These are phyloP conservation scores for Debaryomyces prosopidis DNA, from an alignment of 805 yeast species.

Conservation along the genomic window DNA sequence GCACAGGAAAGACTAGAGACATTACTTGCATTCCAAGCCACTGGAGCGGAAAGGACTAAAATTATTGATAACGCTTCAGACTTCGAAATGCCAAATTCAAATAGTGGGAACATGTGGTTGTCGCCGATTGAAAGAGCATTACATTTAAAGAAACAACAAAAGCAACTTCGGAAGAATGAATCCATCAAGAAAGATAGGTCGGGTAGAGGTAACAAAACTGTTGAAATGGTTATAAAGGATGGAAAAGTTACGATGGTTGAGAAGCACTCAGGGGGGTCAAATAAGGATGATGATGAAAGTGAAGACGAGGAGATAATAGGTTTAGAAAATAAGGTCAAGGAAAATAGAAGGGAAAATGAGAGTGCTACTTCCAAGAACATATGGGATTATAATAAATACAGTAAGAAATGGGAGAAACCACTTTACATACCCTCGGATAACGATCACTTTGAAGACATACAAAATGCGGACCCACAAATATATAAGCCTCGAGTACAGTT, in stretches of 20 bases:
- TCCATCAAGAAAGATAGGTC: slow-evolving; percentile 54
- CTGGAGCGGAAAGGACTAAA: slow-evolving; percentile 85
- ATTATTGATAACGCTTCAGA: slow-evolving; percentile 94
- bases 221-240: slow-evolving; percentile 76
- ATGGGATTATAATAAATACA: slow-evolving; percentile 66
- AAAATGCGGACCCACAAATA: not conserved
- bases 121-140: slow-evolving; percentile 84
- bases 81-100: slow-evolving; percentile 59
- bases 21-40: slow-evolving; percentile 75
- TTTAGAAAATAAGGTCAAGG: slow-evolving; percentile 33
- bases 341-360: slow-evolving; percentile 27
- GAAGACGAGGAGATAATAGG: slow-evolving; percentile 35
- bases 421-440: slow-evolving; percentile 27
- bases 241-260: slow-evolving; percentile 76
- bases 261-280: slow-evolving; percentile 16
- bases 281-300: slow-evolving; percentile 16
- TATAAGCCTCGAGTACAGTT: slow-evolving; percentile 28
- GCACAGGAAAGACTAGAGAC: slow-evolving; percentile 79
- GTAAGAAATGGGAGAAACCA: slow-evolving; percentile 56
- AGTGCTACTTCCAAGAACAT: slow-evolving; percentile 32
- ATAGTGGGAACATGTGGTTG: slow-evolving; percentile 72
- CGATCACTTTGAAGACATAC: not conserved
- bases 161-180: slow-evolving; percentile 64
- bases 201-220: slow-evolving; percentile 74
- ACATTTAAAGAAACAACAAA: slow-evolving; percentile 83